Conservation (phyloP, 2,329 filamentous ascomycete genomes). For the Fusarium praegraminearum region DNA sequence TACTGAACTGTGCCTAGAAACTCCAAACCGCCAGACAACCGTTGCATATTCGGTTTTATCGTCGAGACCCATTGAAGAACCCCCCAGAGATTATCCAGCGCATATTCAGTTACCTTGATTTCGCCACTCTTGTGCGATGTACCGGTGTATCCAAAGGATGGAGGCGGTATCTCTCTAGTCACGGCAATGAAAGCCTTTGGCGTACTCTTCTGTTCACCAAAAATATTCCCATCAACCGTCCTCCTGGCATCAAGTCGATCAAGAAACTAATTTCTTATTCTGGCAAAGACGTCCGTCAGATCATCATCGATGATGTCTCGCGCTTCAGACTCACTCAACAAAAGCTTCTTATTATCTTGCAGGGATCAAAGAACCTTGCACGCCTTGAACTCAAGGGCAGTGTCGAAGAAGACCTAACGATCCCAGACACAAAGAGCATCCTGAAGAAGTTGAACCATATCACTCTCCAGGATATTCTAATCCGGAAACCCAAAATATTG, state of each 20-base stretch:
- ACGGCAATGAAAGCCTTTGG: constrained; percentile 50
- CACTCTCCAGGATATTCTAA: constrained; percentile 40
- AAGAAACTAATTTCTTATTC: constrained; percentile 51
- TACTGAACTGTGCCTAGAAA: constrained; percentile 47
- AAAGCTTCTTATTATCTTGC: constrained; percentile 47
- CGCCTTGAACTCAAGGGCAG: constrained; percentile 39
- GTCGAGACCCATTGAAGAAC: constrained; percentile 53
- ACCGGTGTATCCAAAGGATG: constrained; percentile 52
- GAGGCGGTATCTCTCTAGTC: constrained; percentile 48
- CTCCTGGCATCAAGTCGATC: constrained; percentile 44
- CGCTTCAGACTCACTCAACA: constrained; percentile 49
- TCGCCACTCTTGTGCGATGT: constrained; percentile 51
- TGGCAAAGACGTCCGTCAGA: constrained; percentile 48
- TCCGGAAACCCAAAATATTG: constrained; percentile 28
- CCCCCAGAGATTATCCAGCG: constrained; percentile 54
- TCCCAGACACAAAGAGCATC: constrained; percentile 31
- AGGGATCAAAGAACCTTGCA: constrained; percentile 47
- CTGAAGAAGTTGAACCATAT: constrained; percentile 42
- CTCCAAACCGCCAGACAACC: constrained; percentile 52
- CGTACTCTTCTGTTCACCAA: constrained; percentile 48
- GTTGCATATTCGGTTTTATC: constrained; percentile 51
- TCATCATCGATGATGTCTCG: constrained; percentile 45
- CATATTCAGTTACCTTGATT: constrained; percentile 53
- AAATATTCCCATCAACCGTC: constrained; percentile 34
- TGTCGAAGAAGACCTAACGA: constrained; percentile 39